Base-by-base conservation (phyloP, 2,329 filamentous ascomycete genomes). In the Davidsoniella virescens region DNA sequence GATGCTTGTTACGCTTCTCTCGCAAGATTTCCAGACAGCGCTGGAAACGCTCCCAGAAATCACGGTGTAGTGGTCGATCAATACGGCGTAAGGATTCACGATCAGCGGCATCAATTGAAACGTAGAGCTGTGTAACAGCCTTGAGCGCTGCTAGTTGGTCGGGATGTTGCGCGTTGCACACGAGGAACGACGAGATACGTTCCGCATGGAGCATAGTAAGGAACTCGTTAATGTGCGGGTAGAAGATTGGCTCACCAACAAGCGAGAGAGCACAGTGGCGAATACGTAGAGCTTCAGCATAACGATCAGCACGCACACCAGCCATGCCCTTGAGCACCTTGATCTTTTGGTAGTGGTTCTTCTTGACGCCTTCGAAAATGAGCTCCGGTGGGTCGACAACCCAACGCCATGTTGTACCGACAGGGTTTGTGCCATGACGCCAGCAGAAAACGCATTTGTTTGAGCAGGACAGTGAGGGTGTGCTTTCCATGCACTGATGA, bases 391-490 rank as follows among this genome's bases (percentile, higher is more conserved):
- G 82, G 61, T 96, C 92, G 26, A 95, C 86, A 47, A 88, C 78
- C 90, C 90, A 98, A 54, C 90, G 81, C 90, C 92, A 96, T 4
- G 84, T 94, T 2, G 92, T 96, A 44, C 88, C 88, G 0, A 96
- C 92, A 0, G 90, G 90, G 62, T 96, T 98, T 0, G 92, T 96
- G 49, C 90, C 92, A 62, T 96, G 92, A 5, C 92, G 81, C 92
- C 90, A 98, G 72, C 90, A 98, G 65, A 96, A 98, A 56, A 98
- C 87, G 64, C 92, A 96, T 64, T 98, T 96, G 70, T 96, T 96
- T 55, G 84, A 92, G 71, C 90, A 98, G 8, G 87, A 94, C 3
- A 98, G 76, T 0, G 88, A 94, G 0, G 90, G 90, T 0, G 90
- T 96, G 2, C 90, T 90, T 66, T 98, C 90, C 92, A 98, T 98